Evolutionary conservation across 2,329 filamentous ascomycete genomes (phyloP).

Genomic region (Fonsecaea erecta): DNA sequence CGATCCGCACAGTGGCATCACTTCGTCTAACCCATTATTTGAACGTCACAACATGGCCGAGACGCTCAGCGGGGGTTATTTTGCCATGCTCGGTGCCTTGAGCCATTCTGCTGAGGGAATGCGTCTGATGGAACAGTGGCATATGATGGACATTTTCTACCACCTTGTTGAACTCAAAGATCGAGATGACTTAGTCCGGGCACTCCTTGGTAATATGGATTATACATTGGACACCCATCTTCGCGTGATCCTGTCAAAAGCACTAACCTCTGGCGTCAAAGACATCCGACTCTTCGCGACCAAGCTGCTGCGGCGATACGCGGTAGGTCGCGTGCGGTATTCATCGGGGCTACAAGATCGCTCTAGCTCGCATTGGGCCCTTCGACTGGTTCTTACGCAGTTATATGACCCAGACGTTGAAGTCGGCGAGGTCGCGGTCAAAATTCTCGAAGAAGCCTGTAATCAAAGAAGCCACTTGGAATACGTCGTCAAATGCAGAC

Average conservation of each 20-base stretch:
- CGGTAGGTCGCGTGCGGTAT: slow-evolving; percentile 61
- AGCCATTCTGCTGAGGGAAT: slow-evolving; percentile 82
- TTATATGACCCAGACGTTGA: slow-evolving; percentile 97
- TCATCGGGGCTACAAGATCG: slow-evolving; percentile 45
- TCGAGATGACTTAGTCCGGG: slow-evolving; percentile 86
- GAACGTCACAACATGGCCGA: slow-evolving; percentile 81
- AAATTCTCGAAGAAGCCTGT: slow-evolving; percentile 96
- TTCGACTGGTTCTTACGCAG: slow-evolving; percentile 95
- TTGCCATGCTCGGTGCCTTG: slow-evolving; percentile 85
- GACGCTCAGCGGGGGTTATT: slow-evolving; percentile 90
- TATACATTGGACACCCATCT: slow-evolving; percentile 88
- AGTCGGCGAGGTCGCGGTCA: slow-evolving; percentile 93
- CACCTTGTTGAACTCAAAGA: slow-evolving; percentile 92
- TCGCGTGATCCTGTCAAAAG: slow-evolving; percentile 89
- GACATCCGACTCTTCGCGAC: slow-evolving; percentile 89
- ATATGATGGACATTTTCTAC: slow-evolving; percentile 99
- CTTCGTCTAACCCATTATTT: slow-evolving; percentile 81
- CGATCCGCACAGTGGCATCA: slow-evolving; percentile 75
- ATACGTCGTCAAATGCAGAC: slow-evolving; percentile 94
- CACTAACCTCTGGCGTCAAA: slow-evolving; percentile 87
- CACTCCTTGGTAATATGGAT: slow-evolving; percentile 88
- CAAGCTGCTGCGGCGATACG: slow-evolving; percentile 83
- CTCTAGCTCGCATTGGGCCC: slow-evolving; percentile 89
- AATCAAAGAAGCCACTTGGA: slow-evolving; percentile 89
- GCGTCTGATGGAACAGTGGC: slow-evolving; percentile 91